A percentile compares a stretch with the other conserved stretches of the same genome.
Conservation (phyloP, 495 filamentous ascomycete species). For the Apodospora peruviana region DNA sequence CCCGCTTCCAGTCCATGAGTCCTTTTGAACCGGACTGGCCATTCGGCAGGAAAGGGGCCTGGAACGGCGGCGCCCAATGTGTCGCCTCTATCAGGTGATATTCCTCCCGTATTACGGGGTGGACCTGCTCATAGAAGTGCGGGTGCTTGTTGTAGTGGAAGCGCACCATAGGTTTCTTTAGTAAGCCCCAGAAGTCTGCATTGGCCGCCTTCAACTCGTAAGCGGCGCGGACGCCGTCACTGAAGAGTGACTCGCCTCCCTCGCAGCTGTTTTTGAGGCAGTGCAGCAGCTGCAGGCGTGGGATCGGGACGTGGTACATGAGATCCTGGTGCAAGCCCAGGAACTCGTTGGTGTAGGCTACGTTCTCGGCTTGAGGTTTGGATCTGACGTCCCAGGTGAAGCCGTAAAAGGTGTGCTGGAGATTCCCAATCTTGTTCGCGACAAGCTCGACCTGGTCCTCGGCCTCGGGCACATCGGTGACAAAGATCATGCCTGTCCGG, state of each 20-base stretch:
- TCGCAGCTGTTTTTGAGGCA: slow-evolving; percentile 69
- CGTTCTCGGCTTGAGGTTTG: slow-evolving; percentile 74
- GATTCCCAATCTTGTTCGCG: slow-evolving; percentile 61
- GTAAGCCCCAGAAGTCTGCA: slow-evolving; percentile 21
- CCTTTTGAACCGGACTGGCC: neutral
- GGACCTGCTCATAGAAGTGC: slow-evolving; percentile 46
- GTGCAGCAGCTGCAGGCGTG: slow-evolving; percentile 79
- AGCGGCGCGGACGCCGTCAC: slow-evolving; percentile 62
- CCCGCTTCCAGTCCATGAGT: slow-evolving; percentile 25
- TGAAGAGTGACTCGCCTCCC: slow-evolving; percentile 79
- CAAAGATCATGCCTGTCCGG: slow-evolving; percentile 62
- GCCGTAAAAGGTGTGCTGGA: slow-evolving; percentile 85
- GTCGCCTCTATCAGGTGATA: slow-evolving; percentile 28
- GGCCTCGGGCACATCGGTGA: slow-evolving; percentile 61
- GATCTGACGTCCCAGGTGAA: slow-evolving; percentile 80
- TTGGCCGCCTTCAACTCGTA: slow-evolving; percentile 27
- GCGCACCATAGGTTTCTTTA: slow-evolving; percentile 41
- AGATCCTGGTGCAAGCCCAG: slow-evolving; percentile 91
- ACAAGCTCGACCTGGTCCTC: slow-evolving; percentile 62
- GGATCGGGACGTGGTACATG: slow-evolving; percentile 75
- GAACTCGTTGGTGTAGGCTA: slow-evolving; percentile 77
- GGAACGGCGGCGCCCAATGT: slow-evolving; percentile 60
- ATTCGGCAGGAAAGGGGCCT: slow-evolving; percentile 13
- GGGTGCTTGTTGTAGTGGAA: slow-evolving; percentile 73
- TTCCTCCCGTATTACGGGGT: slow-evolving; percentile 46